Evolutionary conservation across 805 yeast genomes (phyloP).

Genomic region (Zygoascus flipseniorum): DNA sequence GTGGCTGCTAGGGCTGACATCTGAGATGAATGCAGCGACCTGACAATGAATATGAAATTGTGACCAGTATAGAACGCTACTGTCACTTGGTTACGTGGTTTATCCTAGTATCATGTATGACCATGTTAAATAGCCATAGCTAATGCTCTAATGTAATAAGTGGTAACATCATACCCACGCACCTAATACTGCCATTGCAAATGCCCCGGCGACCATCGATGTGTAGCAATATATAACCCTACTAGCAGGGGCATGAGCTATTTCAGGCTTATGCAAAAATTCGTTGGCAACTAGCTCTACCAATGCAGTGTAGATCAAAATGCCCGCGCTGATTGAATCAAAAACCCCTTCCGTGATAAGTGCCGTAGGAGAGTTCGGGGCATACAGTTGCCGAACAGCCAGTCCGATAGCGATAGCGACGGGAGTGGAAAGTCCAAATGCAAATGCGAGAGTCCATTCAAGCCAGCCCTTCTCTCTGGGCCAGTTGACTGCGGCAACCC

Average conservation of each 20-base stretch:
- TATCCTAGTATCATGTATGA: too few relatives aligned
- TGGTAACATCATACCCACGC: slow-evolving; percentile 43
- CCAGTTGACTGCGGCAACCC: slow-evolving; percentile 59
- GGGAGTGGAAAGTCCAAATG: slow-evolving; percentile 57
- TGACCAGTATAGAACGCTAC: too few relatives aligned
- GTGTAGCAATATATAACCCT: neutral
- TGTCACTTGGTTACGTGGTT: too few relatives aligned
- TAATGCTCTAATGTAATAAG: too few relatives aligned
- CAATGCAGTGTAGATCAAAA: slow-evolving; percentile 65
- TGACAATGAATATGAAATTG: too few relatives aligned
- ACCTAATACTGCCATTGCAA: slow-evolving; percentile 56
- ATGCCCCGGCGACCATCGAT: slow-evolving; percentile 43
- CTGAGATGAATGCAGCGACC: too few relatives aligned
- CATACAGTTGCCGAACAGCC: slow-evolving; percentile 55
- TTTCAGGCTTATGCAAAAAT: slow-evolving; percentile 35
- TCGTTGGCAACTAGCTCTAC: slow-evolving; percentile 79
- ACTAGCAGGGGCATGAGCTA: neutral
- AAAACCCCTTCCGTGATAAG: slow-evolving; percentile 62
- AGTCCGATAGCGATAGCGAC: slow-evolving; percentile 71
- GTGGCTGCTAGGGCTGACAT: too few relatives aligned
- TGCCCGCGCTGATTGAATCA: slow-evolving; percentile 72
- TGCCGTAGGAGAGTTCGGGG: slow-evolving; percentile 44
- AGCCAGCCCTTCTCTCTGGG: slow-evolving; percentile 31
- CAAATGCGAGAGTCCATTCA: slow-evolving; percentile 40
- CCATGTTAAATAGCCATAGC: too few relatives aligned